phyloP scores from a whole-genome alignment of 257 asterid species.

The Solanum piurae region DNA sequence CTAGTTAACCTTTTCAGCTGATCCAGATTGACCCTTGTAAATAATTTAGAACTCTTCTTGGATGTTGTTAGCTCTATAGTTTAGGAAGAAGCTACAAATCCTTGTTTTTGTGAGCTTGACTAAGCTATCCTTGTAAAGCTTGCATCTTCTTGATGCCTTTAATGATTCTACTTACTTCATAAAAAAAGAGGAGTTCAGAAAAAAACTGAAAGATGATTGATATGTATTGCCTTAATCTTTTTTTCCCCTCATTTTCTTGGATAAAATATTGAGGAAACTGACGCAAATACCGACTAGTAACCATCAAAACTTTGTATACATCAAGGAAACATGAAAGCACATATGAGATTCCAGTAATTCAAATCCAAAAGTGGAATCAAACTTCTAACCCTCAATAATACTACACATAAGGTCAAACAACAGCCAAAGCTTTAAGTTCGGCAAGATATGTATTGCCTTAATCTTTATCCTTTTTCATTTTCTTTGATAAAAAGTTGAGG shows the following conservation, averaged over 20 bases:
- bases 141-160: background rate
- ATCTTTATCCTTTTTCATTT: background rate
- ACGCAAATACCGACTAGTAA: background rate
- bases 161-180: background rate
- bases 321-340: background rate
- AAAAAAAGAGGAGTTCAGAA: background rate
- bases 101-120: background rate
- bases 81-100: background rate
- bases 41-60: background rate
- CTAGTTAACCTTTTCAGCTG: background rate
- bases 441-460: background rate
- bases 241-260: background rate
- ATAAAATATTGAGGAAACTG: background rate
- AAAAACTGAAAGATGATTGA: background rate
- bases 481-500: background rate
- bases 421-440: background rate
- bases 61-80: background rate
- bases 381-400: background rate
- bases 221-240: background rate
- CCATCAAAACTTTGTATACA: background rate
- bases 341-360: background rate
- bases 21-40: background rate
- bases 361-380: background rate
- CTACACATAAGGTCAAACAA: background rate
- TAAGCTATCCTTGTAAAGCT: background rate